phyloP scores from a whole-genome alignment of 352 stramenopile species.

The Halophytophthora polymorphica region DNA sequence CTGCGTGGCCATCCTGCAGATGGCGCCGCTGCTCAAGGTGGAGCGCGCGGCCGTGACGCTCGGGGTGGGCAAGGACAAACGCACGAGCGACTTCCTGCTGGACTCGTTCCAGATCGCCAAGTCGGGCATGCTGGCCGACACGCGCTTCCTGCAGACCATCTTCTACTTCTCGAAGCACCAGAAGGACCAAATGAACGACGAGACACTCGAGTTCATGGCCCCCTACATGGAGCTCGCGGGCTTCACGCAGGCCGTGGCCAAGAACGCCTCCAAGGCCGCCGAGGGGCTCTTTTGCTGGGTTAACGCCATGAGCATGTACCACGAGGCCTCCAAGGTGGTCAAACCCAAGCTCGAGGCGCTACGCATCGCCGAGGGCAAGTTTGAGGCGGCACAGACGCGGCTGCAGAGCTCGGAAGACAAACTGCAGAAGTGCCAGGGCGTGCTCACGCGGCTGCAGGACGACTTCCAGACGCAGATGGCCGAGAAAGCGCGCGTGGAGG shows the following conservation, averaged over 20 bases:
- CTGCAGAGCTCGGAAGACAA: conserved; percentile 74
- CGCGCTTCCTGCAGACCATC: conserved; percentile 86
- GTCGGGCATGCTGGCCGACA: conserved; percentile 84
- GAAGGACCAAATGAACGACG: conserved; percentile 92
- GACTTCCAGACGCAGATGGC: conserved; percentile 90
- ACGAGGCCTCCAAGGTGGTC: conserved; percentile 91
- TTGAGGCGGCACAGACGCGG: conserved; percentile 77
- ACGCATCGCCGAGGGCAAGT: conserved; percentile 81
- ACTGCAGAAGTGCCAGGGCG: conserved; percentile 56
- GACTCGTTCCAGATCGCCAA: conserved; percentile 87
- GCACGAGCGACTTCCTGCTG: conserved; percentile 76
- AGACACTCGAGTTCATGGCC: conserved; percentile 91
- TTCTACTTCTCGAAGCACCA: conserved; percentile 90
- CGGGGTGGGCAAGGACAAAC: conserved; percentile 86
- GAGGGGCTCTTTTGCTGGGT: conserved; percentile 91
- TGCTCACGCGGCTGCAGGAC: conserved; percentile 67
- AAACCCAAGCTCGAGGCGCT: conserved; percentile 92
- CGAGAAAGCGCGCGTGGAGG: conserved; percentile 85
- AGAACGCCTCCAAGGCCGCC: conserved; percentile 89
- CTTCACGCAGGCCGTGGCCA: conserved; percentile 74
- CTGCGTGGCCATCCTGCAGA: conserved; percentile 86
- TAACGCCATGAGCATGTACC: conserved; percentile 90
- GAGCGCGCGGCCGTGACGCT: conserved; percentile 58
- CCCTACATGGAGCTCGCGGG: conserved; percentile 88
- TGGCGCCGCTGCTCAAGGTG: conserved; percentile 75